Evolutionary conservation across 164 flowering plant genomes (phyloP), one percentile per base, ranked within the genome.

Genomic region (Stephania japonica): DNA sequence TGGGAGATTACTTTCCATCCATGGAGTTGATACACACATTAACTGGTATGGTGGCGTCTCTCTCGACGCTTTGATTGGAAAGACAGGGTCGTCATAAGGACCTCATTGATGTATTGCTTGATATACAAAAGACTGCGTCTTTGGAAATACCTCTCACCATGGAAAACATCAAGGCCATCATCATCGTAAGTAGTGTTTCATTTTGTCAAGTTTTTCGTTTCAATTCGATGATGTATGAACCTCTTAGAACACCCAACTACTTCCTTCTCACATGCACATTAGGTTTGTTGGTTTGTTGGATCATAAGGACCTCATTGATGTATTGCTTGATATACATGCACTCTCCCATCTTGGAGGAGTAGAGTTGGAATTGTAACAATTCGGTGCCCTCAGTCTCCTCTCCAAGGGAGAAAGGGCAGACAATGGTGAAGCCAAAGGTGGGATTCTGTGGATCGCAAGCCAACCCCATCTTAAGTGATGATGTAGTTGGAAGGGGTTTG

Each of bases 1-100:
- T 86, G 13, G 89, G 85, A 14, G 92, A 90, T 70, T 87, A 83
- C 79, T 86, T 90, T 72, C 95, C 92, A 18, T 85, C 84, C 13
- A 64, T 83, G 82, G 88, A 81, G 50, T 86, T 83, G 70, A 42
- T 88, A 1, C 70, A 80, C 49, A 75, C n/a, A 2, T n/a, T 87
- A 42, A 85, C 85, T 2, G 92, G 94, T 7, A 67, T 75, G 68
- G 72, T n/a, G 67, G 38, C 43, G 74, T 16, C 80, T 81, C 0
- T 81, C 74, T 59, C 61, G 44, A 6, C 76, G 79, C 3, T 79
- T 90, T 26, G 90, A 90, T 73, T 69, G 50, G 78, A 78, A n/a
- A n/a, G n/a, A n/a, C n/a, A n/a, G n/a, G n/a, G n/a, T n/a, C n/a
- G n/a, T 43, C 78, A 79, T 26, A 80, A 83, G 64, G 91, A 91